A percentile compares a stretch with the other conserved stretches of the same genome.
Conservation (phyloP, 352 stramenopile species). For the Pythium rhizo-oryzae region DNA sequence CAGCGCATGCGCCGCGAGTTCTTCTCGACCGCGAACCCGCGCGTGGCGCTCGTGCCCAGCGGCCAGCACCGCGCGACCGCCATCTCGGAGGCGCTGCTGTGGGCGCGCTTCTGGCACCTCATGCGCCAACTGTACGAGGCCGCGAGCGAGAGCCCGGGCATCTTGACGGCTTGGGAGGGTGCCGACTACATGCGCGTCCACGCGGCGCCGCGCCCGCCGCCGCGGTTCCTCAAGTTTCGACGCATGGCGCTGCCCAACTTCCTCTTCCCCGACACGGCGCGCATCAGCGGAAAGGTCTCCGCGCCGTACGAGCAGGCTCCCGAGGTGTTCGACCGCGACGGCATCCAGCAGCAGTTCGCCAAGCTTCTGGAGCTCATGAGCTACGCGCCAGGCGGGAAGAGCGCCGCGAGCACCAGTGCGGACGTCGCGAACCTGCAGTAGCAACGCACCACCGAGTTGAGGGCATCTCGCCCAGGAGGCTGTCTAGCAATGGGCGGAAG, state of each 20-base stretch:
- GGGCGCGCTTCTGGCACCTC: constrained; percentile 81
- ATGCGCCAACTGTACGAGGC: constrained; percentile 82
- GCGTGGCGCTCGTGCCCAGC: background rate
- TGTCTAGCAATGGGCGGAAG: too few species aligned
- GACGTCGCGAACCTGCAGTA: background rate
- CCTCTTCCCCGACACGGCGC: constrained; percentile 66
- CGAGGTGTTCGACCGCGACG: constrained; percentile 58
- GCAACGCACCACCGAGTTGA: too few species aligned
- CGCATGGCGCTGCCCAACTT: constrained; percentile 65
- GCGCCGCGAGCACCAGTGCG: constrained; percentile 5
- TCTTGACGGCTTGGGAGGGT: constrained; percentile 60
- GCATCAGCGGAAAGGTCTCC: constrained; percentile 62
- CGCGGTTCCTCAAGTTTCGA: constrained; percentile 43
- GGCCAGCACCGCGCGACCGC: constrained; percentile 5
- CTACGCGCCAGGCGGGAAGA: constrained; percentile 13
- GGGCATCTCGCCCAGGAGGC: too few species aligned
- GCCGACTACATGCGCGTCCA: constrained; percentile 37
- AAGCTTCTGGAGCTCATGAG: constrained; percentile 39
- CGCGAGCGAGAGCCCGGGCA: constrained; percentile 59
- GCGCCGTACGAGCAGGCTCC: constrained; percentile 31
- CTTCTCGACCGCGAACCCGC: constrained; percentile 11
- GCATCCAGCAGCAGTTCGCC: constrained; percentile 56
- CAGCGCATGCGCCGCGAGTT: constrained; percentile 70
- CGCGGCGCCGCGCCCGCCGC: constrained; percentile 39
- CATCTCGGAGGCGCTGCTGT: constrained; percentile 68